Base-by-base conservation (phyloP, 2,329 filamentous ascomycete genomes). In the Colletotrichum sp. region DNA sequence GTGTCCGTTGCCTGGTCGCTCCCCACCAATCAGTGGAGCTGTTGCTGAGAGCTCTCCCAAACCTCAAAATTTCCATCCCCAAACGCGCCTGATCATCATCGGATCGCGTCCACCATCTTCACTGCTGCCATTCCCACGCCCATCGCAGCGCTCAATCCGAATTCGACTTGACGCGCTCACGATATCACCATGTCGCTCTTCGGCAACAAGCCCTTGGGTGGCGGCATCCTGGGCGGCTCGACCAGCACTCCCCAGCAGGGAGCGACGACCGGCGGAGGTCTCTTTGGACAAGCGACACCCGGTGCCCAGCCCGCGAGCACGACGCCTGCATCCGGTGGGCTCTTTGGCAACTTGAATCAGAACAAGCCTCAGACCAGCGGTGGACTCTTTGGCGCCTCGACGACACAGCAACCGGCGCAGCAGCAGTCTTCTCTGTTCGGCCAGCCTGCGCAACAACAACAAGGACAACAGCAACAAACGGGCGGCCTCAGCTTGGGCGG, bases 381-480 rank as follows among this genome's bases (percentile, higher is more conserved):
- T 39, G 81, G 83, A 30, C 76, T 85, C 28, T 86, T 86, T 73
- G 83, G 74, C n/a, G 57, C 77, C 32, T 60, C 78, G 66, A 71
- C 75, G 44, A 57, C 75, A 63, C 77, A 80, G 60, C 76, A 80
- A 64, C 76, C 72, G 67, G 36, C 76, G 28, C 70, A 75, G 70
- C 71, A 28, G 67, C 71, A 36, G 60, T 76, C 34, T 16, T 72
- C 67, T 52, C 77, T 83, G 13, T 79, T 79, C 55, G 77, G 78
- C 55, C 72, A 73, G 59, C 72, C 77, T 65, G 75, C 64, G 64
- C 60, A 55, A 63, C 68, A 75, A 66, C 81, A 80, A 74, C 75
- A 71, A 28, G 81, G 77, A 72, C 79, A 79, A 62, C 76, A 73
- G 64, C 79, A 80, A 39, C 76, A 76, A 52, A 57, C 76, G 66